These are phyloP conservation scores for Pelargonium fulgidum DNA, from an alignment of 441 rosid species.

Conservation along the genomic window DNA sequence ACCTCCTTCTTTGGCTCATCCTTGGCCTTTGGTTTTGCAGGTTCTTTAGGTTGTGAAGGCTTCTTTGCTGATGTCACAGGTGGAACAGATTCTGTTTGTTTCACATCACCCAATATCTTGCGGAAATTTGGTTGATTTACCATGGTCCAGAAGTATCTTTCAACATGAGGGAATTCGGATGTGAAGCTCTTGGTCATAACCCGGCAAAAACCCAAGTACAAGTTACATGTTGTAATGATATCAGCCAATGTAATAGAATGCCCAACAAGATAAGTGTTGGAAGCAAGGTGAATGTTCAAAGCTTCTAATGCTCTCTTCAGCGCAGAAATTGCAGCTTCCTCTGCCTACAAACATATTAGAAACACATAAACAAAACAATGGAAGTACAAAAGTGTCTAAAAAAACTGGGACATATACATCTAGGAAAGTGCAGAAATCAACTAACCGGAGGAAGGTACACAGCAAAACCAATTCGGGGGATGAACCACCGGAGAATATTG, in stretches of 20 bases:
- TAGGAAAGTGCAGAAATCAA: neutral
- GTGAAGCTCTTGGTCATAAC: neutral
- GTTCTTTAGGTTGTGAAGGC: constrained; percentile 12
- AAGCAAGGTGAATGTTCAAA: constrained; percentile 56
- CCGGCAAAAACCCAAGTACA: constrained; percentile 53
- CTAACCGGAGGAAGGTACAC: constrained; percentile 62
- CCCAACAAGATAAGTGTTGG: constrained; percentile 76
- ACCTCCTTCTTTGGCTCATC: constrained; percentile 1
- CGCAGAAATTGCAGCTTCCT: constrained; percentile 69
- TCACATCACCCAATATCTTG: constrained; percentile 68
- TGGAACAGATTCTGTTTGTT: constrained; percentile 57
- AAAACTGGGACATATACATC: neutral
- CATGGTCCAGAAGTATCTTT: constrained; percentile 95
- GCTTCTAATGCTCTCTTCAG: constrained; percentile 74
- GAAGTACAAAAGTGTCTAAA: neutral
- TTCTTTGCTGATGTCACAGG: constrained; percentile 27
- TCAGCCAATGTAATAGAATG: constrained; percentile 80
- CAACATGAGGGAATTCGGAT: constrained; percentile 68
- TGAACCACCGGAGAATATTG: constrained; percentile 43
- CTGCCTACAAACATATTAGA: constrained; percentile 33
- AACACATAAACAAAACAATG: neutral
- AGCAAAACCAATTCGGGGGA: constrained; percentile 47
- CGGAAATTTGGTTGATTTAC: constrained; percentile 76
- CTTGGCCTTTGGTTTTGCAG: constrained; percentile 48
- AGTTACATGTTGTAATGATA: constrained; percentile 64